Conservation (phyloP, 371 early-diverging fungal genomes). For the Rhizopus delemar region DNA sequence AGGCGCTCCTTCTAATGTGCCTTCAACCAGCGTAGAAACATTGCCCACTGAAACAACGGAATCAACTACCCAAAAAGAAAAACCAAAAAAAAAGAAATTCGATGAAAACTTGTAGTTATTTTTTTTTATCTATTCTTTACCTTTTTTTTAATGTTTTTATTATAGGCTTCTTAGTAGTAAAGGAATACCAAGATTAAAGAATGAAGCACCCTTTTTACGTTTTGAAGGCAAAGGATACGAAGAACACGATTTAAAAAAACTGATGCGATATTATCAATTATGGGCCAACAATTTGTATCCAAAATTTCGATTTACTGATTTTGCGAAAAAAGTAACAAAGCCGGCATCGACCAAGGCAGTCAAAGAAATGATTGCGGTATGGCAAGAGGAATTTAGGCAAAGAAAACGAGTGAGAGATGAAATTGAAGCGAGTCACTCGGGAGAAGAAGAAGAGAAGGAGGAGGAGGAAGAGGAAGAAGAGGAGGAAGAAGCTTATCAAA, state of each 20-base stretch:
- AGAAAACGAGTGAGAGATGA: slow-evolving; percentile 12
- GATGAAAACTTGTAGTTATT: slow-evolving; percentile 15
- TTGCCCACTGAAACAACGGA: not conserved
- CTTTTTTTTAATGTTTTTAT: not conserved
- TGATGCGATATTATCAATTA: slow-evolving; percentile 56
- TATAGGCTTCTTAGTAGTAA: slow-evolving; percentile 28
- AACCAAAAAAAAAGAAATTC: slow-evolving; percentile 7
- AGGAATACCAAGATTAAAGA: slow-evolving; percentile 31
- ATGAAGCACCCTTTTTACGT: slow-evolving; percentile 25
- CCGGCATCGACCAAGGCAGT: slow-evolving; percentile 34
- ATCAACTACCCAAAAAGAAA: not conserved
- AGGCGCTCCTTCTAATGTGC: not conserved
- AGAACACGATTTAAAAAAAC: slow-evolving; percentile 41
- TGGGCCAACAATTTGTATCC: slow-evolving; percentile 62
- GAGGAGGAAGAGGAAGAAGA: not conserved
- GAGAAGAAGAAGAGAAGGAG: not conserved
- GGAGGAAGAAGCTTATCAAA: not conserved
- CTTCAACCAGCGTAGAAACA: not conserved
- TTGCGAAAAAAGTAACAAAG: slow-evolving; percentile 42
- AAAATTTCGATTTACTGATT: slow-evolving; percentile 42
- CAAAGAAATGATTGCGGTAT: slow-evolving; percentile 22
- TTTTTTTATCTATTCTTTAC: not conserved
- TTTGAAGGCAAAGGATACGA: slow-evolving; percentile 41
- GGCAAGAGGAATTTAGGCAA: slow-evolving; percentile 36
- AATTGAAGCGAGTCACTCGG: not conserved